Conservation (phyloP, 805 yeast species). For the Saccharomyces mikatae region DNA sequence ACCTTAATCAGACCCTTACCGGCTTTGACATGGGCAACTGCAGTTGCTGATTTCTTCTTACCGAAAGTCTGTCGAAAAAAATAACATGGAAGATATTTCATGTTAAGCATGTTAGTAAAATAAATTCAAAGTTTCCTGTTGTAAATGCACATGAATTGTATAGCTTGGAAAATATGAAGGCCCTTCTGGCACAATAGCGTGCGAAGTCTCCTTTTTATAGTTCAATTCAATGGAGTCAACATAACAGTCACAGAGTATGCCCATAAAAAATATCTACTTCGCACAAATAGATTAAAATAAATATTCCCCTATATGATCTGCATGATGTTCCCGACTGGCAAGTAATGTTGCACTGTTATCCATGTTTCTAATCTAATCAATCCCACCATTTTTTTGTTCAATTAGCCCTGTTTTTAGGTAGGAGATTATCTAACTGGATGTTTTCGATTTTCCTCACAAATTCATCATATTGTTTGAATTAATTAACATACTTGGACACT, state of each 20-base stretch:
- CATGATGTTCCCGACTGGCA: not conserved
- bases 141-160: not conserved
- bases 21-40: constrained; percentile 98
- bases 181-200: not conserved
- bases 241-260: not conserved
- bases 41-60: constrained; percentile 98
- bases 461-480: not conserved
- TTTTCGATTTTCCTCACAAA: not conserved
- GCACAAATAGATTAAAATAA: no score
- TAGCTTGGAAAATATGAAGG: not conserved
- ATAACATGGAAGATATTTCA: not conserved
- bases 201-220: not conserved
- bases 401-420: not conserved
- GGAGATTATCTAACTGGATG: not conserved
- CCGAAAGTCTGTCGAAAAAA: constrained; percentile 74
- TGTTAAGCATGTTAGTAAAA: constrained; percentile 11
- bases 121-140: not conserved
- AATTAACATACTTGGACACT: constrained; percentile 74
- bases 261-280: no score
- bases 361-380: not conserved
- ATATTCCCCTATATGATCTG: not conserved
- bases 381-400: not conserved
- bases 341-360: not conserved
- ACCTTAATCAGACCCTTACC: constrained; percentile 98
- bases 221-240: not conserved